These are phyloP conservation scores for Avicennia marina DNA, from an alignment of 257 asterid species.

Conservation along the genomic window DNA sequence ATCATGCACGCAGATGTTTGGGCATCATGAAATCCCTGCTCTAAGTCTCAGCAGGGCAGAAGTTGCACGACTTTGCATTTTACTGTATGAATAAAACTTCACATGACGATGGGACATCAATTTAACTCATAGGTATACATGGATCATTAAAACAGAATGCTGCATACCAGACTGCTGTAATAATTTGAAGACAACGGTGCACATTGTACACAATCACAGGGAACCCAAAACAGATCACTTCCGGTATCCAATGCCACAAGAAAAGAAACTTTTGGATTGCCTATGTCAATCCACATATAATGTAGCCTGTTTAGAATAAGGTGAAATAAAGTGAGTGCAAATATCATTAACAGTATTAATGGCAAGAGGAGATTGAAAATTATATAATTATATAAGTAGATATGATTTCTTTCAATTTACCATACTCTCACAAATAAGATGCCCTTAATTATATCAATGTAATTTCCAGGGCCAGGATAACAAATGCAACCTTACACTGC, in stretches of 20 bases:
- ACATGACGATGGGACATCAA: slow-evolving; percentile 5
- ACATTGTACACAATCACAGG: slow-evolving; percentile 77
- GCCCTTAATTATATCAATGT: too few relatives aligned
- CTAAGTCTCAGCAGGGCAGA: slow-evolving; percentile 1
- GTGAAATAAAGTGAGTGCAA: slow-evolving; percentile 18
- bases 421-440: too few relatives aligned
- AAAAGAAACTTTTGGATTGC: slow-evolving; percentile 72
- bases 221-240: slow-evolving; percentile 91
- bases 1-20: background rate
- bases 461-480: too few relatives aligned
- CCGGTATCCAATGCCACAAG: slow-evolving; percentile 88
- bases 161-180: slow-evolving; percentile 73
- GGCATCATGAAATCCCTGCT: slow-evolving; percentile 5
- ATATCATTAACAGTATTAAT: too few relatives aligned
- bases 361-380: too few relatives aligned
- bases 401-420: too few relatives aligned
- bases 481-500: too few relatives aligned
- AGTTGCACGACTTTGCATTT: slow-evolving; percentile 1
- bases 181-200: slow-evolving; percentile 76
- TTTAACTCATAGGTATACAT: background rate
- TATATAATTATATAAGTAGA: too few relatives aligned
- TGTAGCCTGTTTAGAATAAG: slow-evolving; percentile 56
- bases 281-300: slow-evolving; percentile 84
- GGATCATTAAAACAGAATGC: slow-evolving; percentile 16
- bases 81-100: slow-evolving; percentile 1